These are phyloP conservation scores for Austroboletus niveus DNA, from an alignment of 1,284 basidiomycete genomes.

Conservation along the genomic window DNA sequence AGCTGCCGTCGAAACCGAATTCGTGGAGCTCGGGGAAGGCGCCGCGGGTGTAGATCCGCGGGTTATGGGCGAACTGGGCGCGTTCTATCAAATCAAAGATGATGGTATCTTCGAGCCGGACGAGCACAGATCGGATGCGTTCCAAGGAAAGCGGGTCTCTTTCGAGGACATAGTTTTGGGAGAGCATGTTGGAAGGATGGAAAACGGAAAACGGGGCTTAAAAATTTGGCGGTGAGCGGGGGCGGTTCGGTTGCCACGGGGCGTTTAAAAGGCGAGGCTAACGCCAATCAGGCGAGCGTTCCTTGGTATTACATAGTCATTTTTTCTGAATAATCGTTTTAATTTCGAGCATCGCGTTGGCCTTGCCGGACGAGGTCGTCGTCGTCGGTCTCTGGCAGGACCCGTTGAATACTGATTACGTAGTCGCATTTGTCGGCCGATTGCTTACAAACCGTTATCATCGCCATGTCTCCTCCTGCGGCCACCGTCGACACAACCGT, in stretches of 20 bases:
- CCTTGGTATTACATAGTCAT: no score
- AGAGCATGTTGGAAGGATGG: conserved; percentile 45
- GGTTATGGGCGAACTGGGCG: conserved; percentile 94
- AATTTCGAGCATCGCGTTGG: no score
- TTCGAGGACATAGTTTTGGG: conserved; percentile 67
- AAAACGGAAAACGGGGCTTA: background rate
- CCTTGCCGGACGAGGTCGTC: no score
- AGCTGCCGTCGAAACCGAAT: conserved; percentile 77
- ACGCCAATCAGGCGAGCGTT: background rate
- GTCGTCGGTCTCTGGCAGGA: no score
- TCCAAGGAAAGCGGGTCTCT: conserved; percentile 82
- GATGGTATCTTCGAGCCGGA: conserved; percentile 96
- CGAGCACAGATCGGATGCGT: conserved; percentile 83
- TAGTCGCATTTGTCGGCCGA: background rate
- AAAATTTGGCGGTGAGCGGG: background rate
- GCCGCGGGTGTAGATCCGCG: conserved; percentile 82
- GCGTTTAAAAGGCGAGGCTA: background rate
- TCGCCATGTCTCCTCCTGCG: conserved; percentile 25
- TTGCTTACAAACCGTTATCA: background rate
- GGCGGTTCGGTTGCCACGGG: no score
- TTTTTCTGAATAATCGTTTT: no score
- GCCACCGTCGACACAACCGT: conserved; percentile 10
- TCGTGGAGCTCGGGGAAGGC: conserved; percentile 77
- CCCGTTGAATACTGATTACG: no score
- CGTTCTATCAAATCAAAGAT: conserved; percentile 97